phyloP scores from a whole-genome alignment of 768 basidiomycete genomes.

The Hebeloma cylindrosporum region DNA sequence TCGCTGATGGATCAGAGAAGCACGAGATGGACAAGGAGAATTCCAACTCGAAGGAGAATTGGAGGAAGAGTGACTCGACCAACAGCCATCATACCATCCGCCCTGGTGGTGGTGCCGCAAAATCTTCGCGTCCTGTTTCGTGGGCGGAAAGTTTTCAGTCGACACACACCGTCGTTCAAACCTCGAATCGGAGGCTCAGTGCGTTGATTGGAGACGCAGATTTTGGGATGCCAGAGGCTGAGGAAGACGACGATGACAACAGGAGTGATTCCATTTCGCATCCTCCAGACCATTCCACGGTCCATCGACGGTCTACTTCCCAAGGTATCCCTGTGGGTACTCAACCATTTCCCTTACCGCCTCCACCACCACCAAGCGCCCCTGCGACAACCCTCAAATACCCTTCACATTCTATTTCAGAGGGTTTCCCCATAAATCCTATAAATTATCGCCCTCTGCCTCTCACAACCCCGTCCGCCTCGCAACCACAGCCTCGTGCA shows the following conservation, averaged over 20 bases:
- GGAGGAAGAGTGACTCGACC: slow-evolving; percentile 85
- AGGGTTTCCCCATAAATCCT: slow-evolving; percentile 30
- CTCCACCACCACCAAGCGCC: slow-evolving; percentile 23
- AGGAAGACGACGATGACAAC: slow-evolving; percentile 37
- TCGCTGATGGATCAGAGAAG: slow-evolving; percentile 31
- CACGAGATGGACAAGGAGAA: slow-evolving; percentile 18
- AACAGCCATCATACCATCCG: slow-evolving; percentile 74
- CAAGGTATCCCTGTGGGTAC: no score
- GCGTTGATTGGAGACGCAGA: slow-evolving; percentile 68
- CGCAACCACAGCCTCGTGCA: slow-evolving; percentile 5
- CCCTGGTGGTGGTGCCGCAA: slow-evolving; percentile 34
- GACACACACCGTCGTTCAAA: slow-evolving; percentile 67
- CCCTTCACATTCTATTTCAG: slow-evolving; percentile 35
- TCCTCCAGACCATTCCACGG: no score
- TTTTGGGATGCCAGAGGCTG: slow-evolving; percentile 55
- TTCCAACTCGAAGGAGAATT: slow-evolving; percentile 24
- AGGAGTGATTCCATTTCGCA: slow-evolving; percentile 9
- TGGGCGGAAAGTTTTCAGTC: slow-evolving; percentile 78
- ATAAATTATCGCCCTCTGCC: slow-evolving; percentile 8
- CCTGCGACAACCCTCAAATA: slow-evolving; percentile 32
- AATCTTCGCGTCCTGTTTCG: slow-evolving; percentile 71
- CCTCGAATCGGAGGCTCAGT: slow-evolving; percentile 62
- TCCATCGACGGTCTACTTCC: slow-evolving; percentile 32
- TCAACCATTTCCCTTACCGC: slow-evolving; percentile 4
- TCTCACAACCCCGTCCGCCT: slow-evolving; percentile 27